Evolutionary conservation across 225 moss, liverwort and hornwort genomes (phyloP), one percentile per base, ranked within the genome.

Genomic region (Climacium dendroides): DNA sequence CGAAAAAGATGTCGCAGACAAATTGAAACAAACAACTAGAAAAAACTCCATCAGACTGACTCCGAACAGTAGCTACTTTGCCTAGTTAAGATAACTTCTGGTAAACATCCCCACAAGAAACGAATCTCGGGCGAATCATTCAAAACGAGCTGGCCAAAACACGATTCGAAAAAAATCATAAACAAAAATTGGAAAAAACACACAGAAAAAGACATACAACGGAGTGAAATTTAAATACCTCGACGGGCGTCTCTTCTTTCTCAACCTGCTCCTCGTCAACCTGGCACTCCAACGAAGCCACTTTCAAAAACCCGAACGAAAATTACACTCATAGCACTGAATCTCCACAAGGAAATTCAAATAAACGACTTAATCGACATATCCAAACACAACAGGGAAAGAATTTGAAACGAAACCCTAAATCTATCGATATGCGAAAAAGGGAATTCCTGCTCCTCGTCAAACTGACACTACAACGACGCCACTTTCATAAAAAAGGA

Each of bases 261-360:
- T 85, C 79, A 64, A 64, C 82, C 54, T 88, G 89, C 87, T 92
- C 66, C 92, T 77, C 74, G 32, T 86, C 89, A 55, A 89, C 89
- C 92, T 91, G n/a, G 80, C 82, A 84, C 54, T 82, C 50, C 58
- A 60, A 76, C 32, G 86, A 61, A 63, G 26, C 19, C 67, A 69
- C 11, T 34, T 43, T 81, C 80, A 87, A 25, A 73, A 86, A 64
- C 74, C 47, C 60, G 9, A 58, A 71, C 30, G 69, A 82, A 35
- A 57, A 48, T 5, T 6, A 60, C 54, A 76, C 35, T 57, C 16
- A 10, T 43, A 10, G 15, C n/a, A 74, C 11, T 1, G 24, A 48
- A 26, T 83, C 37, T 60, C 28, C 53, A 50, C 32, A 45, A 55
- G 3, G 4, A 48, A 52, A 52, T 30, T 35, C 37, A 37, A 0